These are phyloP conservation scores for Aspergillus nomiae DNA, from an alignment of 2,329 filamentous ascomycete species.

Conservation along the genomic window DNA sequence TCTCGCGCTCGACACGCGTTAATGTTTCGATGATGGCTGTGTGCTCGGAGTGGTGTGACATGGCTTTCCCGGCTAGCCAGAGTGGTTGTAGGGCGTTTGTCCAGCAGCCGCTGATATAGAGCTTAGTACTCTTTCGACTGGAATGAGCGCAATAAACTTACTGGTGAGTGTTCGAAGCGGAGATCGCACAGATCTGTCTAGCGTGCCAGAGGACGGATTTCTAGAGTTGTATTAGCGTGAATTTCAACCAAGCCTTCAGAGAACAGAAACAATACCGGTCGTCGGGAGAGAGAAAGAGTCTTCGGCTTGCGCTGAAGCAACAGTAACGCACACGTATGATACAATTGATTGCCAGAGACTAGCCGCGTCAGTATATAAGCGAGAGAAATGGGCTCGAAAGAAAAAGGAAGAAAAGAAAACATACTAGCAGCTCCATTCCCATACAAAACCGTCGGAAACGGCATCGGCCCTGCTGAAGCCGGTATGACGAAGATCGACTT, in stretches of 20 bases:
- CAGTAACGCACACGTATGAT: constrained; percentile 33
- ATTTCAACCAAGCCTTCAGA: background rate
- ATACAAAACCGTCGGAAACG: constrained; percentile 30
- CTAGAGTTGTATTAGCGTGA: constrained; percentile 10
- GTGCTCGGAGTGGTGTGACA: constrained; percentile 49
- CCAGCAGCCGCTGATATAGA: constrained; percentile 40
- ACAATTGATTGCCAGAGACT: constrained; percentile 40
- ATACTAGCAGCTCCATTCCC: constrained; percentile 31
- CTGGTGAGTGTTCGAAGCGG: constrained; percentile 48
- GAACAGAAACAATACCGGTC: constrained; percentile 22
- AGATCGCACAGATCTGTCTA: constrained; percentile 50
- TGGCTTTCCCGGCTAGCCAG: constrained; percentile 50
- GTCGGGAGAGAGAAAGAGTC: constrained; percentile 21
- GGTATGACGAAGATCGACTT: constrained; percentile 27
- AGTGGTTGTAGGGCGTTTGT: constrained; percentile 51
- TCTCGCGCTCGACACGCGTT: constrained; percentile 54
- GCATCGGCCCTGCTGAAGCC: constrained; percentile 16
- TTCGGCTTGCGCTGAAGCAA: constrained; percentile 35
- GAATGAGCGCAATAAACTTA: constrained; percentile 10
- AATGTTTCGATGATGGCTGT: constrained; percentile 51
- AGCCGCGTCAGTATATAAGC: background rate
- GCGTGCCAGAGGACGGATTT: constrained; percentile 52
- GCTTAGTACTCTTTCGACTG: background rate
- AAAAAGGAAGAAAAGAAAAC: background rate
- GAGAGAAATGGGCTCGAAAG: background rate